Conservation (phyloP, 805 yeast species). For the Schwanniomyces sp. region DNA sequence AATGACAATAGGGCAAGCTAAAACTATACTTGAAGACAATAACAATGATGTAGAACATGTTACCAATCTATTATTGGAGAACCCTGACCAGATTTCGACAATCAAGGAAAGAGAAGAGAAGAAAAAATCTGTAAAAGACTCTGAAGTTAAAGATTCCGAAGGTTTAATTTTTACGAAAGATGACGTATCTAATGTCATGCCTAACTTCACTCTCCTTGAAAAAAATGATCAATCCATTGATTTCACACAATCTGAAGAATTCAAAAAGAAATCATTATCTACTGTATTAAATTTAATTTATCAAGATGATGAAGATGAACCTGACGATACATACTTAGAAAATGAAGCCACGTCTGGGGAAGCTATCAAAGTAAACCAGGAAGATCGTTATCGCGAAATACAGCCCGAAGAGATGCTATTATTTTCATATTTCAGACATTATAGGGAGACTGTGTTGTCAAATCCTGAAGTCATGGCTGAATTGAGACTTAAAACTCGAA, state of each 20-base stretch:
- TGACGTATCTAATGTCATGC: not conserved
- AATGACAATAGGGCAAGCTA: slow-evolving; percentile 46
- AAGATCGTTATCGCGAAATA: not conserved
- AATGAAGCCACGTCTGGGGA: slow-evolving; percentile 42
- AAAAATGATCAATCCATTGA: slow-evolving; percentile 22
- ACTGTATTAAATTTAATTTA: slow-evolving; percentile 65
- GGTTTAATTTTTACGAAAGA: slow-evolving; percentile 13
- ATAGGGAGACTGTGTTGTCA: no score
- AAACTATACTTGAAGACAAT: slow-evolving; percentile 47
- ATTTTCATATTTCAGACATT: slow-evolving; percentile 48
- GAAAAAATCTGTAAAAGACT: slow-evolving; percentile 2
- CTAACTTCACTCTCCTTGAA: slow-evolving; percentile 18
- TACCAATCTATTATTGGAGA: slow-evolving; percentile 61
- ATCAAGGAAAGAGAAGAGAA: slow-evolving; percentile 17
- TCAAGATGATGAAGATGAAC: slow-evolving; percentile 80
- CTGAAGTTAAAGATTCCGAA: not conserved
- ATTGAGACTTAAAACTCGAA: slow-evolving; percentile 52
- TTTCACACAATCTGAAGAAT: slow-evolving; percentile 28
- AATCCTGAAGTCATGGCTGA: slow-evolving; percentile 6
- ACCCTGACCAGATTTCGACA: slow-evolving; percentile 45
- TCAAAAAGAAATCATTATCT: slow-evolving; percentile 56
- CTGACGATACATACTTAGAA: slow-evolving; percentile 71
- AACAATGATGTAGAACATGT: slow-evolving; percentile 55
- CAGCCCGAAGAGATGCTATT: slow-evolving; percentile 20
- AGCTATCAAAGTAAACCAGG: slow-evolving; percentile 9